Evolutionary conservation across 2,329 filamentous ascomycete genomes (phyloP).

Genomic region (Pseudocercospora fijiensis): DNA sequence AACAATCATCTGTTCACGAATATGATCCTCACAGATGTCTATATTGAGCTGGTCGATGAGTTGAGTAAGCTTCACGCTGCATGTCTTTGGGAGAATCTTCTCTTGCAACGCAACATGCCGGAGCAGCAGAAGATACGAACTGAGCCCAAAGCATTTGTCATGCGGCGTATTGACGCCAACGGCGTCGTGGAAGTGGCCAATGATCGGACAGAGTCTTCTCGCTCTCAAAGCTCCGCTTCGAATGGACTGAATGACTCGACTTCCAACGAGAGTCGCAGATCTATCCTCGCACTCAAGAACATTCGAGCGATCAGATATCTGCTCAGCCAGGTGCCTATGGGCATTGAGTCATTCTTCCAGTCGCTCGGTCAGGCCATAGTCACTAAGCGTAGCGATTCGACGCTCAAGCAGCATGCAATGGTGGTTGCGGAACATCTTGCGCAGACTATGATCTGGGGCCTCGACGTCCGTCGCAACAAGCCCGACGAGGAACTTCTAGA

Average conservation of each 20-base stretch:
- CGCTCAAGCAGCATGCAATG: slow-evolving; percentile 60
- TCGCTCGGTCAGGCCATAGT: slow-evolving; percentile 79
- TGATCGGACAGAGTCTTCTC: slow-evolving; percentile 16
- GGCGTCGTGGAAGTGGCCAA: slow-evolving; percentile 31
- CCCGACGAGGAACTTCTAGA: slow-evolving; percentile 26
- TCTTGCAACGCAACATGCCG: slow-evolving; percentile 71
- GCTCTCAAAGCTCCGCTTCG: slow-evolving; percentile 6
- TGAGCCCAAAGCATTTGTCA: slow-evolving; percentile 40
- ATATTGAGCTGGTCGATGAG: slow-evolving; percentile 68
- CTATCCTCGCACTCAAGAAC: slow-evolving; percentile 62
- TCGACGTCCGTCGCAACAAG: slow-evolving; percentile 29
- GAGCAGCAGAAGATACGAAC: slow-evolving; percentile 59
- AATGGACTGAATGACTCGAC: slow-evolving; percentile 6
- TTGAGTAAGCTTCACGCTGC: slow-evolving; percentile 76
- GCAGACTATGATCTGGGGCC: slow-evolving; percentile 48
- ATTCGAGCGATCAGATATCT: slow-evolving; percentile 73
- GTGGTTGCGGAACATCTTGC: slow-evolving; percentile 69
- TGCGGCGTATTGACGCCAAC: slow-evolving; percentile 33
- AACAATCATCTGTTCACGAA: slow-evolving; percentile 68
- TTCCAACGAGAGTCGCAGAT: slow-evolving; percentile 17
- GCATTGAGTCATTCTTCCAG: slow-evolving; percentile 82
- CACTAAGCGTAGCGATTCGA: slow-evolving; percentile 67
- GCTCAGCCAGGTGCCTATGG: slow-evolving; percentile 73
- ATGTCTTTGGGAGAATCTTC: slow-evolving; percentile 80
- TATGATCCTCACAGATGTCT: slow-evolving; percentile 83